phyloP scores from a whole-genome alignment of 495 filamentous ascomycete genomes.

The Apodospora peruviana region DNA sequence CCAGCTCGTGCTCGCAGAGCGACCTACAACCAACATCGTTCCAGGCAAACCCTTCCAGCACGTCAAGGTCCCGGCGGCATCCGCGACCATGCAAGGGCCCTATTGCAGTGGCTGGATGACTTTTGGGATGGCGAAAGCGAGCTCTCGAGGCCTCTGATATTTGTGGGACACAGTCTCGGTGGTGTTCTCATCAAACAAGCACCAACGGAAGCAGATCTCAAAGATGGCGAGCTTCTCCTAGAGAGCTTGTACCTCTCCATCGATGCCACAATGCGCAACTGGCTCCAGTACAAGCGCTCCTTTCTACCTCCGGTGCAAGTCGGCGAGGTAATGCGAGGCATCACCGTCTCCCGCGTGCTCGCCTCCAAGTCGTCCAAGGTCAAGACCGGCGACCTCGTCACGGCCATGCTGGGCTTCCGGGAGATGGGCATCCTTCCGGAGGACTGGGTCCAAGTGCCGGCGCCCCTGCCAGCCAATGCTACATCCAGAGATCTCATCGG shows the following conservation, averaged over 20 bases:
- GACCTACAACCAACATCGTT: constrained; percentile 40
- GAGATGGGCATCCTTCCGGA: constrained; percentile 53
- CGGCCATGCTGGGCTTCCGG: constrained; percentile 51
- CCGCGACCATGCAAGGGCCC: no score
- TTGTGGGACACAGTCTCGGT: no score
- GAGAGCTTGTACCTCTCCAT: constrained; percentile 67
- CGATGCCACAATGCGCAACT: constrained; percentile 77
- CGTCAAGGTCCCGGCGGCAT: constrained; percentile 36
- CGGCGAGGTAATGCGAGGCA: constrained; percentile 63
- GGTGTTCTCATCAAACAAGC: no score
- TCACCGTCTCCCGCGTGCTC: constrained; percentile 48
- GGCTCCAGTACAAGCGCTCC: constrained; percentile 61
- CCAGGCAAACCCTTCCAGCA: constrained; percentile 51
- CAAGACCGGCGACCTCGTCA: constrained; percentile 48
- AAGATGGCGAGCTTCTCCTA: constrained; percentile 57
- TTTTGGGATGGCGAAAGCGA: no score
- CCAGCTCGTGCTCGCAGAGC: constrained; percentile 44
- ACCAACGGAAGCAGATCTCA: constrained; percentile 41
- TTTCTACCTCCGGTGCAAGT: constrained; percentile 63
- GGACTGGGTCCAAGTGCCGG: constrained; percentile 39
- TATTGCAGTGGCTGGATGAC: no score
- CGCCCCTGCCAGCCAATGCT: constrained; percentile 42
- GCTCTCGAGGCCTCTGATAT: no score
- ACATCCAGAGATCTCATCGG: constrained; percentile 56
- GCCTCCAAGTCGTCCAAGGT: constrained; percentile 38